Percentiles rank a stretch among this genome's conserved stretches.
Conservation (phyloP, 768 basidiomycete species). For the Favolaschia claudopus region DNA sequence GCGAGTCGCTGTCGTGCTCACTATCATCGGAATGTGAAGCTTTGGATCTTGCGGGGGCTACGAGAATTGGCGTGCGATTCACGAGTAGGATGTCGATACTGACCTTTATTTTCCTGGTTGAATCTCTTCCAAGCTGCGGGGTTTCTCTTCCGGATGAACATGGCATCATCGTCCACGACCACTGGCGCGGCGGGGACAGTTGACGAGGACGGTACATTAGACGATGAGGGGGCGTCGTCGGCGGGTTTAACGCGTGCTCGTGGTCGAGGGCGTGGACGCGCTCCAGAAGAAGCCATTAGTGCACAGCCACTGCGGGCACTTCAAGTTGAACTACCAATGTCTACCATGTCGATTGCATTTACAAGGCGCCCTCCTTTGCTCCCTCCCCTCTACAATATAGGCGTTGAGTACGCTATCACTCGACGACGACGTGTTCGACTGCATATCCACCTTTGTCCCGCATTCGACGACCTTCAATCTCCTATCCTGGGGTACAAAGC, state of each 20-base stretch:
- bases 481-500: too few relatives aligned
- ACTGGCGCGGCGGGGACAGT: conserved; percentile 27
- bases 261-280: conserved; percentile 62
- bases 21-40: conserved; percentile 28
- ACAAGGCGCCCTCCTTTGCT: too few relatives aligned
- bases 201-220: conserved; percentile 22
- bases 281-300: conserved; percentile 33
- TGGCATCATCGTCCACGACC: conserved; percentile 66
- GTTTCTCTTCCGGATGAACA: conserved; percentile 76
- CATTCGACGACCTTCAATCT: too few relatives aligned
- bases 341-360: too few relatives aligned
- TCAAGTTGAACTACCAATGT: too few relatives aligned
- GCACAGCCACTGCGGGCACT: too few relatives aligned
- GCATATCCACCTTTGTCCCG: too few relatives aligned
- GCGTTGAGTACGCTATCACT: too few relatives aligned
- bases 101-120: conserved; percentile 65
- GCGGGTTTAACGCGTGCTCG: conserved; percentile 48
- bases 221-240: conserved; percentile 29
- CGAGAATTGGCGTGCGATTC: background rate
- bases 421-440: too few relatives aligned
- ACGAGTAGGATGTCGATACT: conserved; percentile 17
- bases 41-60: conserved; percentile 16
- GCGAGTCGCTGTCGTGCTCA: conserved; percentile 41
- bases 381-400: too few relatives aligned
- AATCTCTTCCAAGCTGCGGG: conserved; percentile 66